A percentile compares a stretch with the other conserved stretches of the same genome.
These are phyloP conservation scores for Torulaspora gathmanii DNA, from an alignment of 805 yeast genomes.

Conservation along the genomic window DNA sequence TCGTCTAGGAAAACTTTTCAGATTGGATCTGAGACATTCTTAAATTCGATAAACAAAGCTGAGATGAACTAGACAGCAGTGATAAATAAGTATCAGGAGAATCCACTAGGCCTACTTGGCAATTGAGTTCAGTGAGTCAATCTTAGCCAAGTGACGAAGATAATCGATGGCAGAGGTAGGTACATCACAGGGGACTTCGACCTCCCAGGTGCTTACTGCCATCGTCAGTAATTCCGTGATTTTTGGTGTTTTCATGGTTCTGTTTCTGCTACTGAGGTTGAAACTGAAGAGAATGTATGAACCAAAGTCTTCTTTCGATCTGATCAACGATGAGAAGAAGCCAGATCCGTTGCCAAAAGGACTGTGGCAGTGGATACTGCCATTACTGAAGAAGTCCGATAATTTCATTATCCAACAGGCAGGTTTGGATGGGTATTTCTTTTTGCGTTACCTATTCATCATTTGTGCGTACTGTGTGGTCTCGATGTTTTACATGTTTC, in stretches of 20 bases:
- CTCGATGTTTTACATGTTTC: constrained; percentile 53
- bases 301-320: constrained; percentile 66
- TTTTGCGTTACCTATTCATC: constrained; percentile 67
- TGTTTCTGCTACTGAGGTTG: constrained; percentile 65
- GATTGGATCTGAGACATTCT: not conserved
- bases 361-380: constrained; percentile 62
- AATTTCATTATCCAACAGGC: constrained; percentile 76
- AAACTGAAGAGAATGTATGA: constrained; percentile 72
- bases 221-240: constrained; percentile 62
- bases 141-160: not conserved
- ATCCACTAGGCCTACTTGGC: too few relatives aligned
- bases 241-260: constrained; percentile 54
- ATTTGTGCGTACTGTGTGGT: constrained; percentile 50
- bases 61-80: not conserved
- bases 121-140: not conserved
- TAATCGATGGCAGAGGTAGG: constrained; percentile 1
- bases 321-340: constrained; percentile 54
- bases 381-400: constrained; percentile 61
- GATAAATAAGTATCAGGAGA: not conserved
- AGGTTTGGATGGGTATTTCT: constrained; percentile 93
- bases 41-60: not conserved
- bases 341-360: constrained; percentile 75
- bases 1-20: constrained; percentile 1
- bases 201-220: constrained; percentile 70
- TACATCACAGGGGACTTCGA: constrained; percentile 44